Base-by-base conservation (phyloP, 1,284 basidiomycete genomes). In the Agroathelia rolfsii region DNA sequence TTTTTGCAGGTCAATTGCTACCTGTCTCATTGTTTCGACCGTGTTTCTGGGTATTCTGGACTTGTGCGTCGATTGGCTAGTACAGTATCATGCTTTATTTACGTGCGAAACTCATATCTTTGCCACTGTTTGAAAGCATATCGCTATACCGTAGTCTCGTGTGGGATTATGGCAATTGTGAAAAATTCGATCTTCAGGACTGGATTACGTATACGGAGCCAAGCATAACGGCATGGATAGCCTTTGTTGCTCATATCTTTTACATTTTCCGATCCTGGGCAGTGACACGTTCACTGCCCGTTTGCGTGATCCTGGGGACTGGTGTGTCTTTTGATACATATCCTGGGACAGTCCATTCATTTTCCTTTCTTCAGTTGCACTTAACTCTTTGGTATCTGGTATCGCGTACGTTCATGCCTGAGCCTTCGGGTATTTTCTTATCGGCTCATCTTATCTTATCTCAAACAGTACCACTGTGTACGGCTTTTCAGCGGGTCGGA, bases 191-290 rank as follows among this genome's bases (percentile, higher is more conserved):
- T 13, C 24, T 30, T 17, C 32, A 39, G 20, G 33, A 23, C 3
- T 43, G 41, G 41, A 37, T 40, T 3, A 39, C 37, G 25, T 43
- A 37, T 31, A 4, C 19, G 3, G 34, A 41, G 11, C 41, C 41
- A 5, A 34, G 11, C 2, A 14, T 35, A 25, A 34, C 32, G n/a
- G 39, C 39, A 4, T 3, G 36, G 9, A 18, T 41, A 11, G 41
- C 36, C 19, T 28, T 21, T 12, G n/a, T 43, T 10, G 30, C 39
- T 0, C 41, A 43, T 7, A 10, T 35, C 6, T 43, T 43, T n/a
- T 39, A 41, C 19, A 16, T 35, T 3, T 21, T 28, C 7, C 30
- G 41, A 5, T 39, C 33, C 24, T 35, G 24, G 10, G 14, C 26
- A 2, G 35, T 32, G 0, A 28, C 33, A 3, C 34, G 25, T 6